phyloP scores from a whole-genome alignment of 345 rosid species.

The Citrus trifoliata region DNA sequence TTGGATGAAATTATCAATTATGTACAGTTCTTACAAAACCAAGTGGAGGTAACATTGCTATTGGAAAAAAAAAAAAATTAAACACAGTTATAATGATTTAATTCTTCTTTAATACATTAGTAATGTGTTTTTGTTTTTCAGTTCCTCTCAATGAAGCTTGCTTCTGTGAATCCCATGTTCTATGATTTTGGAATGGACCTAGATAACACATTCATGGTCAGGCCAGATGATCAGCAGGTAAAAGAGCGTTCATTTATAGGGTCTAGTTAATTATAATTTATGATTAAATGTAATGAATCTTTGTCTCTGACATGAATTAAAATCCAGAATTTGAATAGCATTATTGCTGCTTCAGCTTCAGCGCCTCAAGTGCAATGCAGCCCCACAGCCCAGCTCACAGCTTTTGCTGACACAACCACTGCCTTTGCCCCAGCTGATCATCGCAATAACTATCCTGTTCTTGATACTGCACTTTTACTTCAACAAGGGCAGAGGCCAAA shows the following conservation, averaged over 20 bases:
- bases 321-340: slow-evolving; percentile 33
- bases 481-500: slow-evolving; percentile 25
- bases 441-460: slow-evolving; percentile 25
- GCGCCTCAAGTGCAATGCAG: slow-evolving; percentile 22
- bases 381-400: slow-evolving; percentile 28
- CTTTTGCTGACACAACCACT: slow-evolving; percentile 39
- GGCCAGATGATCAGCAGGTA: slow-evolving; percentile 34
- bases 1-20: slow-evolving; percentile 85
- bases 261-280: background rate
- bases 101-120: too few relatives aligned
- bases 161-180: slow-evolving; percentile 57
- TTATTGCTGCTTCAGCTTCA: slow-evolving; percentile 9
- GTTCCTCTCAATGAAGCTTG: slow-evolving; percentile 79
- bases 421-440: slow-evolving; percentile 11
- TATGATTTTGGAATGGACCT: slow-evolving; percentile 58
- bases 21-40: slow-evolving; percentile 65
- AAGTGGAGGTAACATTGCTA: slow-evolving; percentile 53
- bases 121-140: slow-evolving; percentile 13
- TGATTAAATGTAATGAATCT: slow-evolving; percentile 24
- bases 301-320: slow-evolving; percentile 29
- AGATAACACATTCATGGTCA: slow-evolving; percentile 40
- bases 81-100: too few relatives aligned
- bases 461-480: slow-evolving; percentile 29
- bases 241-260: background rate
- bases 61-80: too few relatives aligned